A percentile compares a stretch with the other conserved stretches of the same genome.
phyloP scores from a whole-genome alignment of 208 protist species.

The Leishmania amazonensis region DNA sequence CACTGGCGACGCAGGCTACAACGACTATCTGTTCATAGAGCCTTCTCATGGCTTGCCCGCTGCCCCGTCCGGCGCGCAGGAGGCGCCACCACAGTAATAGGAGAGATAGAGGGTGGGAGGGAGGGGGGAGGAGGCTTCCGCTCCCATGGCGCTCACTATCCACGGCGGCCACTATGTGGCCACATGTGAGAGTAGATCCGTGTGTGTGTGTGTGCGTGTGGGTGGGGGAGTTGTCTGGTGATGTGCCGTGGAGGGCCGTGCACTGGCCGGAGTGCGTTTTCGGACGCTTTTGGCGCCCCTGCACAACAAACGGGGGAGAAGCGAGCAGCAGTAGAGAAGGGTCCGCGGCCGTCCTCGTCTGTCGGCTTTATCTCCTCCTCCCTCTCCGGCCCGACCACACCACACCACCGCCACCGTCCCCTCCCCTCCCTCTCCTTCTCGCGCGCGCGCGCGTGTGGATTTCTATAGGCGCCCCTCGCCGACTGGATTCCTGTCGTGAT shows the following conservation, averaged over 20 bases:
- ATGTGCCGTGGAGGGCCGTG: no score
- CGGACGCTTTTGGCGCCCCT: neutral
- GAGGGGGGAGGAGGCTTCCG: neutral
- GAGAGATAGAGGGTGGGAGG: no score
- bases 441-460: neutral
- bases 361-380: neutral
- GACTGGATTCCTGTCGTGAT: neutral
- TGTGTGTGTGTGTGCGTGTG: no score
- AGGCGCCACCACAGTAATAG: neutral
- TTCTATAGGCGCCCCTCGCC: neutral
- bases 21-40: conserved; percentile 41
- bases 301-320: no score
- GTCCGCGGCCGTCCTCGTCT: neutral
- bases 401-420: no score
- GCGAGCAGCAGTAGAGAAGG: no score
- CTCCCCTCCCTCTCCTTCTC: neutral
- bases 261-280: no score
- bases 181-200: neutral
- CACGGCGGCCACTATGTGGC: neutral
- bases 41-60: neutral
- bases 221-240: no score
- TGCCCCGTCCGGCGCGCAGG: neutral
- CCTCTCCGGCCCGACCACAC: neutral
- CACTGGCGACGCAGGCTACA: conserved; percentile 40
- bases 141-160: neutral